Conservation (phyloP, 1,284 basidiomycete genomes). For the Leccinum pachyderme region DNA sequence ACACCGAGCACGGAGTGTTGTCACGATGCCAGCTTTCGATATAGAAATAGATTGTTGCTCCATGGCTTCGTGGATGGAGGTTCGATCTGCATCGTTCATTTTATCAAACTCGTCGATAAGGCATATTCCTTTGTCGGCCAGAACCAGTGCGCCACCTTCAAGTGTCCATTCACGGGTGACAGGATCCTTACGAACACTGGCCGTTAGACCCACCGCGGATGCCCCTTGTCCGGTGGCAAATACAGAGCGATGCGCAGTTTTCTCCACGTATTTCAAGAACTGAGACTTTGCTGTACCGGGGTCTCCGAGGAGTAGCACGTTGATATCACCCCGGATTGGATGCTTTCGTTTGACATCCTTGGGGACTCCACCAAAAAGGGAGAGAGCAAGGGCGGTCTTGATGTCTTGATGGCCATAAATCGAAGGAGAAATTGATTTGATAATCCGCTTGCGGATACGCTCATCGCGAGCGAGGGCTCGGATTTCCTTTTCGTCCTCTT, state of each 20-base stretch:
- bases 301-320: conserved; percentile 93
- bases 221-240: conserved; percentile 99
- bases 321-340: conserved; percentile 96
- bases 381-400: conserved; percentile 95
- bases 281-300: conserved; percentile 99
- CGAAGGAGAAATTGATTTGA: conserved; percentile 97
- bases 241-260: conserved; percentile 96
- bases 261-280: conserved; percentile 98
- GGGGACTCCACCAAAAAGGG: conserved; percentile 89
- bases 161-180: conserved; percentile 98
- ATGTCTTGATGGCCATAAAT: conserved; percentile 99
- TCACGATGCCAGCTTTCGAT: conserved; percentile 98
- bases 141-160: conserved; percentile 94
- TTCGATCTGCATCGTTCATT: conserved; percentile 98
- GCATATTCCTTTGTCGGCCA: conserved; percentile 98
- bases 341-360: conserved; percentile 98
- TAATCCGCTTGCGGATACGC: conserved; percentile 92
- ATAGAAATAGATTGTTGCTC: conserved; percentile 99
- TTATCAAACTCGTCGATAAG: conserved; percentile 99
- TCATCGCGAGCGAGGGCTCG: conserved; percentile 85
- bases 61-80: conserved; percentile 99
- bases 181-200: conserved; percentile 96
- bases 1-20: conserved; percentile 94
- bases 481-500: conserved; percentile 95
- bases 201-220: conserved; percentile 96